A percentile compares a stretch with the other conserved stretches of the same genome.
Evolutionary conservation across 768 basidiomycete genomes (phyloP).

Genomic region (Cystobasidium tubakii): DNA sequence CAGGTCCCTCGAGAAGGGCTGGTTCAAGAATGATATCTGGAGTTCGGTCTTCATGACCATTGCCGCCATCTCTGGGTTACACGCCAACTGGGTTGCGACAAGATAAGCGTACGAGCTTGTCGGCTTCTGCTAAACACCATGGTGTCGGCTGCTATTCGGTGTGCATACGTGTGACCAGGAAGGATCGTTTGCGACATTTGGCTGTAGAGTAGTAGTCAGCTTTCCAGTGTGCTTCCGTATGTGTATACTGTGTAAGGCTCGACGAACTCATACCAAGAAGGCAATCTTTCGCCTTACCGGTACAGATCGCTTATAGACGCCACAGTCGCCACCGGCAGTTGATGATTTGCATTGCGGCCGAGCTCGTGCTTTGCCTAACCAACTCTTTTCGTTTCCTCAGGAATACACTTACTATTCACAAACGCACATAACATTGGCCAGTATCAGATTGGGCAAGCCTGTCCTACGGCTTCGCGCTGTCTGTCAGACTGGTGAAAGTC

Average conservation of each 20-base stretch:
- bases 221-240: no score
- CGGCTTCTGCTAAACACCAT: background rate
- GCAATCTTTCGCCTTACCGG: no score
- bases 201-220: no score
- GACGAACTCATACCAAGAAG: background rate
- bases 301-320: background rate
- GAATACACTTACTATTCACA: no score
- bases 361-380: background rate
- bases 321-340: background rate
- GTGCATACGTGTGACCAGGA: no score
- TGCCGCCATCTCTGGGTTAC: conserved; percentile 38
- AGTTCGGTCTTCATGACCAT: conserved; percentile 41
- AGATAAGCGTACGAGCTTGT: background rate
- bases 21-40: conserved; percentile 40
- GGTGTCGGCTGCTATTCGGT: background rate
- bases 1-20: conserved; percentile 41
- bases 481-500: no score
- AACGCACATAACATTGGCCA: no score
- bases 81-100: conserved; percentile 37
- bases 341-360: background rate
- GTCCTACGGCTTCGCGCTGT: no score
- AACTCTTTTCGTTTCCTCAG: no score
- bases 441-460: no score
- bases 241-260: no score
- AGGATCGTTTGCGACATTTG: no score